Conservation (phyloP, 352 stramenopile species). For the Thalassiosira livingstoniorum region DNA sequence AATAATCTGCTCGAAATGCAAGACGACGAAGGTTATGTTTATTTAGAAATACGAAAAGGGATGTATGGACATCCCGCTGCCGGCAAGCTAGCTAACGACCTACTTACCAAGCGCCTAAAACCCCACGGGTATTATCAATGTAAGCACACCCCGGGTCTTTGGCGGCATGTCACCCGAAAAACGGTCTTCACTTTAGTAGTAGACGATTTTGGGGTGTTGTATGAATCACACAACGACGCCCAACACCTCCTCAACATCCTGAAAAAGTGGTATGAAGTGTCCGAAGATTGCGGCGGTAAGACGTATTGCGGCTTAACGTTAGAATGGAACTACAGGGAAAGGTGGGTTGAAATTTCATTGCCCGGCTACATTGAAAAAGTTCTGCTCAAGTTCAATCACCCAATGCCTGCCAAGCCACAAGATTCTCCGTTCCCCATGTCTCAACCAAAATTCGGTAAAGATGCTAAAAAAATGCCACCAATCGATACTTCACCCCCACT, state of each 20-base stretch:
- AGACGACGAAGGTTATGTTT: no score
- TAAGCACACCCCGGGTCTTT: no score
- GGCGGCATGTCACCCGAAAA: no score
- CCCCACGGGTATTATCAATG: no score
- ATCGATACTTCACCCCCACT: not conserved
- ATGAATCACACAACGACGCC: no score
- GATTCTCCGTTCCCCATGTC: not conserved
- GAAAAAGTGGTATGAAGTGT: not conserved
- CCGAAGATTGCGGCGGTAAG: constrained; percentile 1
- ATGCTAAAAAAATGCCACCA: not conserved
- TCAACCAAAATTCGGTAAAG: not conserved
- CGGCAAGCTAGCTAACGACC: no score
- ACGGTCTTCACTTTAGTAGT: no score
- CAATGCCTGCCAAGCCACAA: not conserved
- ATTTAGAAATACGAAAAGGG: no score
- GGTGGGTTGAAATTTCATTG: not conserved
- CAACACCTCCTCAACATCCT: not conserved
- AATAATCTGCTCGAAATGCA: no score
- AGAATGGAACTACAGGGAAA: not conserved
- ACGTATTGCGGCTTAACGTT: not conserved
- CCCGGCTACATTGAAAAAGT: not conserved
- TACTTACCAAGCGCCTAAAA: no score
- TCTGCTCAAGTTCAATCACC: not conserved
- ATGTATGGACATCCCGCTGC: no score
- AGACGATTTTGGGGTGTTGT: no score